These are phyloP conservation scores for Penicillium concentricum DNA, from an alignment of 2,329 filamentous ascomycete species.

Conservation along the genomic window DNA sequence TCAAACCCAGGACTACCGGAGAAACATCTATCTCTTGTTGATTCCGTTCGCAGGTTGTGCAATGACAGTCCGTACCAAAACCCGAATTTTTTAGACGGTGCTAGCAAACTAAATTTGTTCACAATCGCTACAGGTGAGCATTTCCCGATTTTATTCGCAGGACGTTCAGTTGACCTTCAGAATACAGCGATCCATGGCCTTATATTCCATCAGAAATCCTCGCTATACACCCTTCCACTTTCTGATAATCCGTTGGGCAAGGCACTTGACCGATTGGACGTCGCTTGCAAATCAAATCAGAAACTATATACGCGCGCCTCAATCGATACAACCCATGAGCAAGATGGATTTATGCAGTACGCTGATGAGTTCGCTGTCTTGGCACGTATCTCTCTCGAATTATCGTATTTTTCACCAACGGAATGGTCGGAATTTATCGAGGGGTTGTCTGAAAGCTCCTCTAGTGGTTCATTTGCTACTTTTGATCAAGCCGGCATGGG, in stretches of 20 bases:
- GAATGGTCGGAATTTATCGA: background rate
- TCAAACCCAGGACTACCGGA: background rate
- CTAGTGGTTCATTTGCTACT: background rate
- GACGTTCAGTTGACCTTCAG: background rate
- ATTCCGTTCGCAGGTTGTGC: background rate
- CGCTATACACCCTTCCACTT: background rate
- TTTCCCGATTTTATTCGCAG: background rate
- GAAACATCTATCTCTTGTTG: background rate
- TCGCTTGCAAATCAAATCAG: background rate
- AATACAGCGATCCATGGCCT: background rate
- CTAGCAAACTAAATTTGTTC: background rate
- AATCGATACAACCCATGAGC: background rate
- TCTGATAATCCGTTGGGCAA: background rate
- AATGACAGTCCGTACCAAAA: background rate
- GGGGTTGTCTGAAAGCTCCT: background rate
- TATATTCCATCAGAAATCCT: background rate
- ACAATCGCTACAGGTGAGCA: background rate
- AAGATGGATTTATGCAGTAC: background rate
- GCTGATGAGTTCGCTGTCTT: background rate
- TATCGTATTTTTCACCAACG: background rate
- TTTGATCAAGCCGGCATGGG: slow-evolving; percentile 9
- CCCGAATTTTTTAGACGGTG: background rate
- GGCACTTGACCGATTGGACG: background rate
- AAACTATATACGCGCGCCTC: background rate
- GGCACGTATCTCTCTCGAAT: background rate